Conservation (phyloP, 1,284 basidiomycete species). For the Athelia sp. region DNA sequence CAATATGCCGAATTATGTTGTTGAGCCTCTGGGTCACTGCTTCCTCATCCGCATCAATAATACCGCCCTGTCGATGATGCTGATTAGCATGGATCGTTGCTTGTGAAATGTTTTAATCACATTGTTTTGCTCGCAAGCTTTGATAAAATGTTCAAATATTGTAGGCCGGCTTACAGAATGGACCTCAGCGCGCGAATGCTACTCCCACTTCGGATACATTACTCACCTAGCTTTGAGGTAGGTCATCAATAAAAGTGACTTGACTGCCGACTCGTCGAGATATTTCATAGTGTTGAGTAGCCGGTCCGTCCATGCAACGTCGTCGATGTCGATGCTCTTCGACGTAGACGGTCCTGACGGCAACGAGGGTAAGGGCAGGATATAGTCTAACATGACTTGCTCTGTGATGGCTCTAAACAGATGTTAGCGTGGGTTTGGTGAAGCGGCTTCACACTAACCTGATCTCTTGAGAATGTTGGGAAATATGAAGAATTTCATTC, state of each 20-base stretch:
- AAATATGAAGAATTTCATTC: slow-evolving; percentile 58
- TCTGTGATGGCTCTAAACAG: slow-evolving; percentile 52
- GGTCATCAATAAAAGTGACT: slow-evolving; percentile 58
- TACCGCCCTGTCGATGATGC: slow-evolving; percentile 60
- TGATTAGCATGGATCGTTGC: slow-evolving; percentile 2
- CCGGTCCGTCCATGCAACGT: slow-evolving; percentile 82
- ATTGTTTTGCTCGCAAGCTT: slow-evolving; percentile 74
- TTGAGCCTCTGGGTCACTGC: slow-evolving; percentile 52
- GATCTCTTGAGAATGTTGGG: slow-evolving; percentile 46
- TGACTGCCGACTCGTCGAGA: slow-evolving; percentile 59
- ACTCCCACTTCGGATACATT: background rate
- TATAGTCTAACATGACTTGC: slow-evolving; percentile 64
- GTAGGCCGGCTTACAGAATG: slow-evolving; percentile 50
- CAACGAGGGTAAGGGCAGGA: slow-evolving; percentile 72
- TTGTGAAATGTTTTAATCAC: slow-evolving; percentile 37
- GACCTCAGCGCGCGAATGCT: background rate
- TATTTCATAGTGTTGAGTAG: slow-evolving; percentile 72
- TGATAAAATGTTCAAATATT: slow-evolving; percentile 59
- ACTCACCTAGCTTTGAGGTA: slow-evolving; percentile 56
- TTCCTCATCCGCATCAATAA: slow-evolving; percentile 78
- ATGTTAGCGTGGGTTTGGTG: background rate
- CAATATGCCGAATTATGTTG: slow-evolving; percentile 48
- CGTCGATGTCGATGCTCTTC: slow-evolving; percentile 64
- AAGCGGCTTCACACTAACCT: slow-evolving; percentile 35
- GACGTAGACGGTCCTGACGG: slow-evolving; percentile 36